Conservation (phyloP, 306 rosid species). For the Rubus parviflorus region DNA sequence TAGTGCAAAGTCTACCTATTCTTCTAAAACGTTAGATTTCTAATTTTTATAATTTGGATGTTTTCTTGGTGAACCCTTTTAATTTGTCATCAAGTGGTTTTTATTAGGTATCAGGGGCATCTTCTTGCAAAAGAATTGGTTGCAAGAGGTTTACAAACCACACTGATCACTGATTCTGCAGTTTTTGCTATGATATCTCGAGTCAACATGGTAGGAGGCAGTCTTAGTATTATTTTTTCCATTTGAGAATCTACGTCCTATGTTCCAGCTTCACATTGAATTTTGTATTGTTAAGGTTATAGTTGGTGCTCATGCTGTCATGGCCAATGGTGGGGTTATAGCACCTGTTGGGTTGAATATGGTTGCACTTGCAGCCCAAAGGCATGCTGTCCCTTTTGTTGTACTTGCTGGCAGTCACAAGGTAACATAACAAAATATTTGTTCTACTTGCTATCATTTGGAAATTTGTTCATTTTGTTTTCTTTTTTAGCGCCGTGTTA, state of each 20-base stretch:
- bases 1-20: slow-evolving; percentile 30
- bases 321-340: slow-evolving; percentile 98
- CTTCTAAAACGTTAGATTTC: slow-evolving; percentile 11
- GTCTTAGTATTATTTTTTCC: background rate
- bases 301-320: slow-evolving; percentile 98
- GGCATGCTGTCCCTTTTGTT: slow-evolving; percentile 98
- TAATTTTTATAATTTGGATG: slow-evolving; percentile 22
- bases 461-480: background rate
- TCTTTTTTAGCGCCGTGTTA: background rate
- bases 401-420: slow-evolving; percentile 99
- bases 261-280: slow-evolving; percentile 28
- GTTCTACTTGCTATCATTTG: background rate
- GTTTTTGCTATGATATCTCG: slow-evolving; percentile 85
- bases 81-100: background rate
- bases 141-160: slow-evolving; percentile 76
- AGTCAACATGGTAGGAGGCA: slow-evolving; percentile 80
- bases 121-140: slow-evolving; percentile 80
- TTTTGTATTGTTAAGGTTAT: slow-evolving; percentile 64
- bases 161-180: slow-evolving; percentile 82
- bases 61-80: slow-evolving; percentile 5
- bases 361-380: slow-evolving; percentile 98
- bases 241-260: slow-evolving; percentile 9
- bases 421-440: slow-evolving; percentile 40
- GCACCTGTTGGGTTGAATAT: slow-evolving; percentile 94
- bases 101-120: slow-evolving; percentile 85